A percentile compares a stretch with the other conserved stretches of the same genome.
Evolutionary conservation across 2,329 filamentous ascomycete genomes (phyloP).

Genomic region (Tolypocladium tropicale): DNA sequence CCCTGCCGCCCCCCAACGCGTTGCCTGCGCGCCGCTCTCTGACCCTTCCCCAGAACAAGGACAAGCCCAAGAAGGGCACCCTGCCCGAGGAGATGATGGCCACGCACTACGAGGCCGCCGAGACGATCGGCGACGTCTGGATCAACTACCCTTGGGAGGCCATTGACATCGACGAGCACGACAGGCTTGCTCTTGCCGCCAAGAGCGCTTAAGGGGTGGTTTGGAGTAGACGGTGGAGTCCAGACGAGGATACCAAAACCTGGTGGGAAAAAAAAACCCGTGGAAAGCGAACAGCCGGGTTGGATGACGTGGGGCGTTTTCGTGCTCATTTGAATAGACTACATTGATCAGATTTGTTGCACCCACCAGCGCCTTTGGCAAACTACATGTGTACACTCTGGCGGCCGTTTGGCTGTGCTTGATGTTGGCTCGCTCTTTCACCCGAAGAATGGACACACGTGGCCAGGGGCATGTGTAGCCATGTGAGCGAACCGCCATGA

Average conservation of each 20-base stretch:
- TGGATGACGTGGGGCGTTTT: background rate
- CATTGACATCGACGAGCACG: constrained; percentile 85
- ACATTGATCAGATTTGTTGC: background rate
- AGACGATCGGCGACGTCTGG: constrained; percentile 90
- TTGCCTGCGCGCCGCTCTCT: background rate
- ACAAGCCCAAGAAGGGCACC: constrained; percentile 87
- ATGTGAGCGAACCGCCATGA: background rate
- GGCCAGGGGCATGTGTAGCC: background rate
- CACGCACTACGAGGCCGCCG: constrained; percentile 71
- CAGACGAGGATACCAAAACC: background rate
- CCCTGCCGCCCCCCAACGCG: too few species aligned
- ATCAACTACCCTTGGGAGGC: constrained; percentile 99
- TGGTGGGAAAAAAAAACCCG: background rate
- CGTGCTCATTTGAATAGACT: background rate
- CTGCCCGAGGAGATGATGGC: constrained; percentile 71
- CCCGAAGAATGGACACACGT: background rate
- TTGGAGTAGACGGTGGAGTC: constrained; percentile 1
- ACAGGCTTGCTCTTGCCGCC: constrained; percentile 49
- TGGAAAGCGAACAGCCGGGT: background rate
- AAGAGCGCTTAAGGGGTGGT: constrained; percentile 9
- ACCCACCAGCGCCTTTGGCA: background rate
- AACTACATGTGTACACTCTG: background rate
- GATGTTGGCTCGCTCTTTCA: background rate
- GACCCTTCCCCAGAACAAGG: constrained; percentile 63
- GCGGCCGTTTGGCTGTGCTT: background rate